Conservation (phyloP, 768 basidiomycete genomes). For the Harrya chromipes region DNA sequence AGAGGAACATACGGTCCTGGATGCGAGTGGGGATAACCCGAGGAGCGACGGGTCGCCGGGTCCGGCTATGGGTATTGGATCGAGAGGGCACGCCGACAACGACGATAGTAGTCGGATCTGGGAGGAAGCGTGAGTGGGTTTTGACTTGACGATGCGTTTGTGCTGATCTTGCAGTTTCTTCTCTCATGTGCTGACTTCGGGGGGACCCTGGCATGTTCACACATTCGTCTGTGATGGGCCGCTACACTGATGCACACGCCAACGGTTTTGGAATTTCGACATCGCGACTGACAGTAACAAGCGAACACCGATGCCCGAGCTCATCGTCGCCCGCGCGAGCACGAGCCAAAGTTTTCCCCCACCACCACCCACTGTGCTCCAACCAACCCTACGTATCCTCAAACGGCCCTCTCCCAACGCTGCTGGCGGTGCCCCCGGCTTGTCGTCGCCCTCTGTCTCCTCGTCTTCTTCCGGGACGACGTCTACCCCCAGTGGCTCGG, state of each 20-base stretch:
- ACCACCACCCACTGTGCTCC: constrained; percentile 54
- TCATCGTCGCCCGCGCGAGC: constrained; percentile 44
- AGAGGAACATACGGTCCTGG: neutral
- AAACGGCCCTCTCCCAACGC: constrained; percentile 53
- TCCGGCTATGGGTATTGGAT: constrained; percentile 7
- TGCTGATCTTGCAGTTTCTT: constrained; percentile 12
- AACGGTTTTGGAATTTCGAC: too few species aligned
- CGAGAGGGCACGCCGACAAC: neutral
- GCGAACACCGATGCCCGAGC: constrained; percentile 63
- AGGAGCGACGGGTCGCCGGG: neutral
- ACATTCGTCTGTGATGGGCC: neutral
- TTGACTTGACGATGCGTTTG: neutral
- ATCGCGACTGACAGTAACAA: constrained; percentile 44
- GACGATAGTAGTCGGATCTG: constrained; percentile 52
- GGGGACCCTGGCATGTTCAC: neutral
- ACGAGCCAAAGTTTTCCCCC: constrained; percentile 41
- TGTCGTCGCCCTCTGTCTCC: constrained; percentile 7
- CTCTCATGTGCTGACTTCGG: too few species aligned
- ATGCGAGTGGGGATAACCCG: neutral
- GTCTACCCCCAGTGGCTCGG: constrained; percentile 4
- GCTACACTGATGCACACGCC: too few species aligned
- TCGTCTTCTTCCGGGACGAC: constrained; percentile 11
- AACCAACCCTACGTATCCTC: constrained; percentile 64
- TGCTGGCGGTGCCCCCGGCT: neutral
- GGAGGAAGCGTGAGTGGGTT: constrained; percentile 61